Base-by-base conservation (phyloP, 495 filamentous ascomycete species). In the Pseudomonodictys pantanalensis region DNA sequence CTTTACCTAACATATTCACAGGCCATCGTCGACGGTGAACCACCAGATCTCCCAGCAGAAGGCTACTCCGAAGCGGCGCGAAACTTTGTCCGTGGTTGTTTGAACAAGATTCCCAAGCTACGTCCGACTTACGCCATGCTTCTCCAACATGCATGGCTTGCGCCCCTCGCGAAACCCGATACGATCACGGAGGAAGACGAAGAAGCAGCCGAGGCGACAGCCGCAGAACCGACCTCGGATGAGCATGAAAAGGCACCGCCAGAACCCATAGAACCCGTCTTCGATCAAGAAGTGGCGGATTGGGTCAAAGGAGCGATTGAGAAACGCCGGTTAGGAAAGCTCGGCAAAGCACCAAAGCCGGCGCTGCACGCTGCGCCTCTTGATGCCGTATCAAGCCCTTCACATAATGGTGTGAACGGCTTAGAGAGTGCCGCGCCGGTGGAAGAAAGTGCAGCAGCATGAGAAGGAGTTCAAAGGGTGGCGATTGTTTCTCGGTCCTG, bases 11-110 rank as follows among this genome's bases (percentile, higher is more conserved):
- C 38, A 41, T 47, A 32, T 51, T n/a, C 18, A 18, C 65, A 99
- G 95, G 93, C 93, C 18, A 99, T 99, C 65, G 93, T 99, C 22
- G 89, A 97, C 68, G 93, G 93, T 44, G 90, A 95, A 17, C 89
- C 95, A 20, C 93, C 95, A 0, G 85, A 88, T 65, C 80, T 97
- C 18, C 93, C 93, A 0, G 74, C 74, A 26, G 81, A 88, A 29
- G 83, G 81, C 23, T 98, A 86, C 73, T 92, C 91, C 0, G 79
- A 86, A 32, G 79, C 83, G 4, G 91, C 95, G 0, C 86, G 86
- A 32, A 86, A 91, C 56, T 98, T 98, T 74, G 91, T 97, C 39
- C 78, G 79, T 20, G 85, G 87, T 45, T 97, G 95, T 71, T 81
- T 98, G 44, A 89, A 96, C 74, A 98, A 98, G 72, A 86, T 88